Evolutionary conservation across 345 rosid genomes (phyloP).

Genomic region (Jatropha curcas): DNA sequence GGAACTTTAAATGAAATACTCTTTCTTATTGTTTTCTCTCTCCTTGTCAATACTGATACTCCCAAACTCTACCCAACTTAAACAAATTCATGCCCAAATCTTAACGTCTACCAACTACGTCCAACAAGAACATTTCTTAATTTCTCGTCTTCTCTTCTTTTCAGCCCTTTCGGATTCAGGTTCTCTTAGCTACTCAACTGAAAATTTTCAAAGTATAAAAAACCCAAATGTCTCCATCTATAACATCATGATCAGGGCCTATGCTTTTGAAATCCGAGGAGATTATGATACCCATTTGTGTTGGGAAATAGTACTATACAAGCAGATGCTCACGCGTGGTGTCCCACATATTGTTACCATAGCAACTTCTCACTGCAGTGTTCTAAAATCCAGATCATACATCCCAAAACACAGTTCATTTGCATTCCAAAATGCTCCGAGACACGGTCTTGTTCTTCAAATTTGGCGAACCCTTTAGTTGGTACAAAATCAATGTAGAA

Average conservation of each 20-base stretch:
- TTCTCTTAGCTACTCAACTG: constrained; percentile 46
- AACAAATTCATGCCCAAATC: constrained; percentile 49
- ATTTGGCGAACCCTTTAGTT: too few relatives aligned
- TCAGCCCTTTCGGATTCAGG: constrained; percentile 41
- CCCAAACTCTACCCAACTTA: constrained; percentile 42
- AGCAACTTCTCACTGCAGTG: too few relatives aligned
- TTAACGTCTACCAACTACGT: constrained; percentile 31
- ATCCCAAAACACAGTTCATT: too few relatives aligned
- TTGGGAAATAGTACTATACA: constrained; percentile 35
- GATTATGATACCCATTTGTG: not conserved
- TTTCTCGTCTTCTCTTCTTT: constrained; percentile 51
- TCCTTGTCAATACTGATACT: too few relatives aligned
- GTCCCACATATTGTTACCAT: too few relatives aligned
- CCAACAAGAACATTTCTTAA: constrained; percentile 29
- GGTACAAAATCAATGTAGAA: too few relatives aligned
- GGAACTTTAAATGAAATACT: too few relatives aligned
- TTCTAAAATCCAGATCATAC: too few relatives aligned
- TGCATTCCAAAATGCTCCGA: too few relatives aligned
- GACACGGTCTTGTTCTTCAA: too few relatives aligned
- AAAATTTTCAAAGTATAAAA: constrained; percentile 35
- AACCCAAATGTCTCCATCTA: constrained; percentile 33
- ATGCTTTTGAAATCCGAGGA: constrained; percentile 23
- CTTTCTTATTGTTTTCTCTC: too few relatives aligned
- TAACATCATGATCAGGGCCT: constrained; percentile 63
- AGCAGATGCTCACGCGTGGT: constrained; percentile 48